phyloP scores from a whole-genome alignment of 345 rosid genomes.

The Ceriops zippeliana region DNA sequence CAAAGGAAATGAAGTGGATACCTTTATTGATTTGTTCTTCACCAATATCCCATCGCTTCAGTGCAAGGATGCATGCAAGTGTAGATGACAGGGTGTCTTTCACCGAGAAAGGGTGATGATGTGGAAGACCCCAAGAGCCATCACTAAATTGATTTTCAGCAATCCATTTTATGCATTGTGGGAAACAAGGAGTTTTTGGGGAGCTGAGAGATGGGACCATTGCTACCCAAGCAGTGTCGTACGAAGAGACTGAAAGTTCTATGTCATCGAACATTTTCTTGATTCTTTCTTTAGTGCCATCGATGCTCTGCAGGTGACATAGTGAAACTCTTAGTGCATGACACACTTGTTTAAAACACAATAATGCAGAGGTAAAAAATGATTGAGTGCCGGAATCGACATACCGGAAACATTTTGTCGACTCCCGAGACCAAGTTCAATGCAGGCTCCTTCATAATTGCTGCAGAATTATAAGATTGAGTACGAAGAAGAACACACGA shows the following conservation, averaged over 20 bases:
- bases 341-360: background rate
- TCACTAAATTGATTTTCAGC: constrained; percentile 65
- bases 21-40: constrained; percentile 65
- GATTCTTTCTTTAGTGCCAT: constrained; percentile 46
- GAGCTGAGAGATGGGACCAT: constrained; percentile 70
- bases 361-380: constrained; percentile 1
- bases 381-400: constrained; percentile 3
- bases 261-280: constrained; percentile 57
- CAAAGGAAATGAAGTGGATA: background rate
- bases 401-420: constrained; percentile 38
- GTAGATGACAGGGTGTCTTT: constrained; percentile 73
- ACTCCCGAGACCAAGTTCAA: constrained; percentile 22
- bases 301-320: constrained; percentile 33
- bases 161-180: constrained; percentile 64
- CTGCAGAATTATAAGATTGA: constrained; percentile 16
- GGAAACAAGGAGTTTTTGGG: constrained; percentile 54
- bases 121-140: constrained; percentile 81
- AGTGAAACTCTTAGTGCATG: background rate
- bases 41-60: constrained; percentile 71
- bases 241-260: constrained; percentile 66
- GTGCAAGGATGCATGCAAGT: constrained; percentile 71
- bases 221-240: constrained; percentile 94
- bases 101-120: constrained; percentile 34
- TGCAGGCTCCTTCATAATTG: constrained; percentile 29
- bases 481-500: too few species aligned